phyloP scores from a whole-genome alignment of 1,139 yeast species.

The Blastobotrys arbuscula region DNA sequence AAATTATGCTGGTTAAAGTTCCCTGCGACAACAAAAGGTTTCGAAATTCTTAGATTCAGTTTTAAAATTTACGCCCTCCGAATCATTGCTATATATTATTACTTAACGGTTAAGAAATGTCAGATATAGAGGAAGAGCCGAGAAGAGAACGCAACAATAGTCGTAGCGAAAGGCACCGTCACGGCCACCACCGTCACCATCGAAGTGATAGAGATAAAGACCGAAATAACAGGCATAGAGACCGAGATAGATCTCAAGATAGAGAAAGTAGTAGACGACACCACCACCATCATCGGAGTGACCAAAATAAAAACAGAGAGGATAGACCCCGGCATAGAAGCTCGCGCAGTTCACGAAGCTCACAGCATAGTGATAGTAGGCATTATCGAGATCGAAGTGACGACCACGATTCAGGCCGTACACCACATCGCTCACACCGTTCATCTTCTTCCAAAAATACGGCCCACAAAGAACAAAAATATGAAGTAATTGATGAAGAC shows the following conservation, averaged over 20 bases:
- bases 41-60: no score
- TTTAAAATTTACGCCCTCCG: no score
- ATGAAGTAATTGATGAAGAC: conserved; percentile 14
- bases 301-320: not conserved
- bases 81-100: no score
- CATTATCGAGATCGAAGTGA: conserved; percentile 13
- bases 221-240: conserved; percentile 1
- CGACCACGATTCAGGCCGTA: conserved; percentile 12
- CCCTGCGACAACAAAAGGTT: no score
- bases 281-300: not conserved
- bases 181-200: not conserved
- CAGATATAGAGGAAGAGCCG: no score
- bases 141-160: no score
- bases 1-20: no score
- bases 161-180: no score
- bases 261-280: not conserved
- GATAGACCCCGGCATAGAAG: not conserved
- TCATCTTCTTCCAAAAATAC: not conserved
- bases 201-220: not conserved
- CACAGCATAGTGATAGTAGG: conserved; percentile 4
- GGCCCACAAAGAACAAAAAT: conserved; percentile 2
- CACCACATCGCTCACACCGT: no score
- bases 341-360: conserved; percentile 11
- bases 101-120: no score
- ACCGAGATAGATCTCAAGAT: not conserved